phyloP scores from a whole-genome alignment of 345 rosid species.

The Syzygium grande region DNA sequence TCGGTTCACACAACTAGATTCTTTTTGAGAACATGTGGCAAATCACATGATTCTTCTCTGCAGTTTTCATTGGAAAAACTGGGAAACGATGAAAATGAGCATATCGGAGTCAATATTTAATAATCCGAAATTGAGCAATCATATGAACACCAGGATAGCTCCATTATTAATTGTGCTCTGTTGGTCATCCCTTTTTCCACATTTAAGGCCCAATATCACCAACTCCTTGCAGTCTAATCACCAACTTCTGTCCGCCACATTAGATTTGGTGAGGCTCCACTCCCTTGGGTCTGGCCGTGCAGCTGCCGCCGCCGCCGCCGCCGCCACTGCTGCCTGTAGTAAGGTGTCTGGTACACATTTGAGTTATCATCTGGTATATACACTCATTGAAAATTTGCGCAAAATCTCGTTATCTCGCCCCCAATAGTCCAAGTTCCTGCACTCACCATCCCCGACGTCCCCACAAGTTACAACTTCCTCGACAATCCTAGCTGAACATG shows the following conservation, averaged over 20 bases:
- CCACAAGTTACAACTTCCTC: background rate
- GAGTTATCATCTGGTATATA: background rate
- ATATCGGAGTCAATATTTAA: background rate
- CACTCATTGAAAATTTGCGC: too few relatives aligned
- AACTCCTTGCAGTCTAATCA: background rate
- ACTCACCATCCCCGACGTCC: background rate
- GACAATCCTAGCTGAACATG: background rate
- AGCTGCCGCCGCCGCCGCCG: too few relatives aligned
- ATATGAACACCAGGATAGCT: background rate
- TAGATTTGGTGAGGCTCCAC: background rate
- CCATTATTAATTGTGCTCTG: background rate
- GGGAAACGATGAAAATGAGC: background rate
- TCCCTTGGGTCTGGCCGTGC: background rate
- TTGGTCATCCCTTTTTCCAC: background rate
- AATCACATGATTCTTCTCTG: background rate
- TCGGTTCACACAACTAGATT: too few relatives aligned
- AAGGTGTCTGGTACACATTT: background rate
- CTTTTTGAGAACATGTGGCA: background rate
- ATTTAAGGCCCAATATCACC: background rate
- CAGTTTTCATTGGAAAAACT: background rate
- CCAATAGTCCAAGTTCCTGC: background rate
- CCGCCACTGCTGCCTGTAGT: background rate
- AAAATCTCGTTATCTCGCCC: too few relatives aligned
- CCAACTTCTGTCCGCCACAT: background rate
- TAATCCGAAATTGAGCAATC: background rate